phyloP scores from a whole-genome alignment of 208 protist species.

The Herpetomonas tarakana region DNA sequence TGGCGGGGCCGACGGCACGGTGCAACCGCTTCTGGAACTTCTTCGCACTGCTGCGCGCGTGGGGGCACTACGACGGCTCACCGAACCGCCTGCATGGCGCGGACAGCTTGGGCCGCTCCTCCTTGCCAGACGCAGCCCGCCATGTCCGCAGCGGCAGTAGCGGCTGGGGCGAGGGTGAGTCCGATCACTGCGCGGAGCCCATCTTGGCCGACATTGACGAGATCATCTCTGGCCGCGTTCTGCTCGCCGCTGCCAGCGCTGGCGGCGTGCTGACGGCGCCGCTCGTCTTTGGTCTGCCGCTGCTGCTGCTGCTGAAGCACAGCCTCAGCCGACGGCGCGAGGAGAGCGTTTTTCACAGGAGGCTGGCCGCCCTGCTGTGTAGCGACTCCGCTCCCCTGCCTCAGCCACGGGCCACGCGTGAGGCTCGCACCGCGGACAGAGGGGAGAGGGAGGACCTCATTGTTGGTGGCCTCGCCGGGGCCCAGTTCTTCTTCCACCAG shows the following conservation, averaged over 20 bases:
- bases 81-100: slow-evolving; percentile 1
- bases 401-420: too few species aligned
- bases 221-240: slow-evolving; percentile 2
- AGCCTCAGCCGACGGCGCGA: slow-evolving; percentile 8
- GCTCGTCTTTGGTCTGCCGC: slow-evolving; percentile 10
- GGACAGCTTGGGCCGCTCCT: neutral
- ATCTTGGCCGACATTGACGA: neutral
- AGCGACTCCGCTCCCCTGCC: too few species aligned
- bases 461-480: neutral
- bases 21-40: slow-evolving; percentile 17
- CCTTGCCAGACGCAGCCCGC: neutral
- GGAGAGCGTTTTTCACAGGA: too few species aligned
- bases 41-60: neutral
- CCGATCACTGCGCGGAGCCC: neutral
- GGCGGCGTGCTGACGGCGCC: slow-evolving; percentile 15
- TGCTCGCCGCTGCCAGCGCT: slow-evolving; percentile 5
- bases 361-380: slow-evolving; percentile 8
- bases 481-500: neutral
- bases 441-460: neutral
- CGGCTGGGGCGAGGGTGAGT: neutral
- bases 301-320: neutral
- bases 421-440: too few species aligned
- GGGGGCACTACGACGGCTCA: slow-evolving; percentile 1
- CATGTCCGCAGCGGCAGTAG: neutral
- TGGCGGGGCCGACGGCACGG: slow-evolving; percentile 9